These are phyloP conservation scores for Gamsiella multidivaricata DNA, from an alignment of 192 early-diverging fungal genomes.

Conservation along the genomic window DNA sequence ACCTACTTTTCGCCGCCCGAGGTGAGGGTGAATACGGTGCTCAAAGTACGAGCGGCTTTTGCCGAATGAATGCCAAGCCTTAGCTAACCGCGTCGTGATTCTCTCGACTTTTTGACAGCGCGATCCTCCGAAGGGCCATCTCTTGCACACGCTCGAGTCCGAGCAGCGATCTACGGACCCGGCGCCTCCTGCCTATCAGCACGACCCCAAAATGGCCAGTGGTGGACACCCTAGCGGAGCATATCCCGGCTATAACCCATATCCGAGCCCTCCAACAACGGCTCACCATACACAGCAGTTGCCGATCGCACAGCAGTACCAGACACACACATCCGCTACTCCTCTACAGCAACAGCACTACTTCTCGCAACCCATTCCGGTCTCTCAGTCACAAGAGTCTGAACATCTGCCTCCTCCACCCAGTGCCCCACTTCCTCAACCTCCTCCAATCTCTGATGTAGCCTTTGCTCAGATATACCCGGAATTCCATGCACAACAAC, in stretches of 20 bases:
- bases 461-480: constrained; percentile 8
- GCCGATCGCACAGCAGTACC: neutral
- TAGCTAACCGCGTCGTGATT: neutral
- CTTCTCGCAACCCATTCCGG: constrained; percentile 10
- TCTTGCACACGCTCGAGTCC: neutral
- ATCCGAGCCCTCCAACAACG: constrained; percentile 19
- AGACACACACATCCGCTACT: neutral
- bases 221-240: neutral
- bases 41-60: too few relatives aligned
- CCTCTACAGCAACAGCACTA: constrained; percentile 5
- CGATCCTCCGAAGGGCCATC: constrained; percentile 9
- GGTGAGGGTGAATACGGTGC: neutral
- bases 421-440: constrained; percentile 6
- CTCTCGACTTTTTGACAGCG: constrained; percentile 6
- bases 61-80: neutral
- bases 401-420: constrained; percentile 13
- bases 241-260: constrained; percentile 7
- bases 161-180: constrained; percentile 6
- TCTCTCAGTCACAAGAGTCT: neutral
- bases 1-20: neutral
- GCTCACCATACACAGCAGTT: neutral
- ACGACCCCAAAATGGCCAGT: neutral
- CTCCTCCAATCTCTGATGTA: constrained; percentile 1
- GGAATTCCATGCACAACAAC: neutral
- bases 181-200: constrained; percentile 18